Evolutionary conservation across 2,329 filamentous ascomycete genomes (phyloP).

Genomic region (Lachnellula subtilissima): DNA sequence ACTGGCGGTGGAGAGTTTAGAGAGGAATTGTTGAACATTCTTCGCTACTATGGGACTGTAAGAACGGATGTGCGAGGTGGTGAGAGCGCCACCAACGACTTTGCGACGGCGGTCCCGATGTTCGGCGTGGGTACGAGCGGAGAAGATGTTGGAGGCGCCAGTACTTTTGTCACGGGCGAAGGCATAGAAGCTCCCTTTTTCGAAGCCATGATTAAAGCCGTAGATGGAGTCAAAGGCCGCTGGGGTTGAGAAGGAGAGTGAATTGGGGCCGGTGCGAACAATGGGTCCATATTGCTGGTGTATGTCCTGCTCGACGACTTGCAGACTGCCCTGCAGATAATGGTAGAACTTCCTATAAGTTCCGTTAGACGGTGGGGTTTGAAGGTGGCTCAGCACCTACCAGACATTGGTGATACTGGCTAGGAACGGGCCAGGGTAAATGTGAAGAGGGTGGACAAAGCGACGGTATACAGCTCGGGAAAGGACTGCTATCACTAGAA

Average conservation of each 20-base stretch:
- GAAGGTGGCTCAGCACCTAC: background rate
- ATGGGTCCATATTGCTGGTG: conserved; percentile 4
- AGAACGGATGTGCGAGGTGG: background rate
- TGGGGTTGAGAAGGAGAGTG: conserved; percentile 31
- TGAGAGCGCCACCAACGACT: conserved; percentile 5
- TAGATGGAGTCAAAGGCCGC: conserved; percentile 47
- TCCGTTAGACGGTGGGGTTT: background rate
- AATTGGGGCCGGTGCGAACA: conserved; percentile 22
- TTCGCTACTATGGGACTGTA: conserved; percentile 1
- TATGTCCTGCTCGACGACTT: background rate
- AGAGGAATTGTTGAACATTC: conserved; percentile 1
- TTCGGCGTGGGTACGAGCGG: conserved; percentile 1
- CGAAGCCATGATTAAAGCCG: conserved; percentile 28
- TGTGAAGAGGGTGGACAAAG: conserved; percentile 5
- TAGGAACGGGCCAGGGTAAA: conserved; percentile 4
- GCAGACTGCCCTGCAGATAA: background rate
- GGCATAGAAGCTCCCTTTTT: conserved; percentile 8
- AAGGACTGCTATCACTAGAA: background rate
- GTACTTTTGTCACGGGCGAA: conserved; percentile 4
- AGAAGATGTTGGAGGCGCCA: conserved; percentile 1
- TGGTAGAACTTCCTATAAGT: background rate
- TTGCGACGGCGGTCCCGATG: conserved; percentile 5
- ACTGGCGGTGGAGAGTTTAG: background rate
- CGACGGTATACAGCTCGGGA: conserved; percentile 2
- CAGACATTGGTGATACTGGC: conserved; percentile 7